A percentile compares a stretch with the other conserved stretches of the same genome.
phyloP scores from a whole-genome alignment of 805 yeast genomes.

The Isabelozyma heimii region DNA sequence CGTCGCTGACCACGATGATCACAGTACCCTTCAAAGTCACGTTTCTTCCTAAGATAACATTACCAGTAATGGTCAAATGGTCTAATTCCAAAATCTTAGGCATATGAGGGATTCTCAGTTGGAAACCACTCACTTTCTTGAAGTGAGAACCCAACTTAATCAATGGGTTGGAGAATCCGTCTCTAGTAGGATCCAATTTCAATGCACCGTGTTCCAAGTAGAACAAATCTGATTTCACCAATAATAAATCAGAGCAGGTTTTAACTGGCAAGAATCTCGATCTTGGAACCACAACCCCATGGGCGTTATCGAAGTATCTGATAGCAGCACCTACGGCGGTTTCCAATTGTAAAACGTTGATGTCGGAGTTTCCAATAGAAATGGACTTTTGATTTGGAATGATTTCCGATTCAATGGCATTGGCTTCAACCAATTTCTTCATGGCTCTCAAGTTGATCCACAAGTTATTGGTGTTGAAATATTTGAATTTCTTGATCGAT shows the following conservation, averaged over 20 bases:
- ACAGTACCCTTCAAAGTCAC: constrained; percentile 96
- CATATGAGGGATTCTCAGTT: constrained; percentile 86
- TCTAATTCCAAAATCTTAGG: constrained; percentile 95
- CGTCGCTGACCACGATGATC: constrained; percentile 95
- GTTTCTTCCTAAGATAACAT: constrained; percentile 84
- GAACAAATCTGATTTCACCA: constrained; percentile 94
- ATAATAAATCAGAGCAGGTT: constrained; percentile 90
- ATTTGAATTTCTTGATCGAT: constrained; percentile 95
- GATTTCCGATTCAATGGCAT: constrained; percentile 84
- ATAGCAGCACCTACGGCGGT: constrained; percentile 99
- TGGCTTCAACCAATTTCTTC: constrained; percentile 83
- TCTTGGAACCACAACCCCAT: constrained; percentile 98
- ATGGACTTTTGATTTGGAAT: constrained; percentile 92
- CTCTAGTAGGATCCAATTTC: constrained; percentile 78
- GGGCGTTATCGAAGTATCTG: constrained; percentile 91
- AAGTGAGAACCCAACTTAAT: constrained; percentile 95
- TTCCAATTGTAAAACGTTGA: constrained; percentile 90
- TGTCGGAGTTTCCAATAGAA: constrained; percentile 70
- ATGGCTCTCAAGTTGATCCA: constrained; percentile 96
- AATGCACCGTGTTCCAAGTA: constrained; percentile 88
- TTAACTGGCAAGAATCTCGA: constrained; percentile 97
- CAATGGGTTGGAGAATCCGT: constrained; percentile 88
- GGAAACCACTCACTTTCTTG: constrained; percentile 92
- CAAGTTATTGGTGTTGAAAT: constrained; percentile 96
- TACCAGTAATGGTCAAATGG: constrained; percentile 96